Conservation (phyloP, 2,329 filamentous ascomycete species). For the Paecilomyces sp. region DNA sequence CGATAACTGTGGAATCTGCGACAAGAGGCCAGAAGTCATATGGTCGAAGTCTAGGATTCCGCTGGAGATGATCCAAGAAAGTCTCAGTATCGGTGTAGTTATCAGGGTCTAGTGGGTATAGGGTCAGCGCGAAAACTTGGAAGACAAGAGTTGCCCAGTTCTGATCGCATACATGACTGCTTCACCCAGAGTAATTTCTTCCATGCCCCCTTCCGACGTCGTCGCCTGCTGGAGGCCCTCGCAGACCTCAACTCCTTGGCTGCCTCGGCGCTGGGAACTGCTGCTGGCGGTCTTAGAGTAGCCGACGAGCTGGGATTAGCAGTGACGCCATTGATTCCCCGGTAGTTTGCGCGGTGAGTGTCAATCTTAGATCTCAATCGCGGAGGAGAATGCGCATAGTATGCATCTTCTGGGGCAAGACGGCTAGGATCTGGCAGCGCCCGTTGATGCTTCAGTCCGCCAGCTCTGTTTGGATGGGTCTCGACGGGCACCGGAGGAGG, state of each 20-base stretch:
- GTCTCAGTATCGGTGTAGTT: conserved; percentile 98
- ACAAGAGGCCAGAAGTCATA: conserved; percentile 99
- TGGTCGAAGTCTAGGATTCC: conserved; percentile 84
- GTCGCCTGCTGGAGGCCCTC: conserved; percentile 56
- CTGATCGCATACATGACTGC: conserved; percentile 66
- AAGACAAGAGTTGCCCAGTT: background rate
- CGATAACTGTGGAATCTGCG: conserved; percentile 89
- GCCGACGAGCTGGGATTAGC: conserved; percentile 35
- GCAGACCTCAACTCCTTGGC: conserved; percentile 41
- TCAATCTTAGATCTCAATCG: conserved; percentile 38
- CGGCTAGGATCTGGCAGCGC: conserved; percentile 55
- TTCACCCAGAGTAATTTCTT: conserved; percentile 98
- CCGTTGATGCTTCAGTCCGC: conserved; percentile 28
- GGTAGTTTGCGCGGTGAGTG: conserved; percentile 29
- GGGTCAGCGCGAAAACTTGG: background rate
- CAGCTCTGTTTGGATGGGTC: conserved; percentile 37
- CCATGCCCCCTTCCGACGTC: conserved; percentile 68
- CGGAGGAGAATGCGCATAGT: conserved; percentile 57
- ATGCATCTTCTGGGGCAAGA: conserved; percentile 79
- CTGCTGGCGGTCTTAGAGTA: conserved; percentile 34
- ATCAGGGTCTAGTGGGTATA: conserved; percentile 64
- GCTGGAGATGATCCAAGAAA: conserved; percentile 90
- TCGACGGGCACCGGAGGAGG: conserved; percentile 40
- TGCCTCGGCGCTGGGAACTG: conserved; percentile 28
- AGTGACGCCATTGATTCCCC: conserved; percentile 30